These are phyloP conservation scores for Coniochaeta ligniaria DNA, from an alignment of 2,329 filamentous ascomycete genomes.

Conservation along the genomic window DNA sequence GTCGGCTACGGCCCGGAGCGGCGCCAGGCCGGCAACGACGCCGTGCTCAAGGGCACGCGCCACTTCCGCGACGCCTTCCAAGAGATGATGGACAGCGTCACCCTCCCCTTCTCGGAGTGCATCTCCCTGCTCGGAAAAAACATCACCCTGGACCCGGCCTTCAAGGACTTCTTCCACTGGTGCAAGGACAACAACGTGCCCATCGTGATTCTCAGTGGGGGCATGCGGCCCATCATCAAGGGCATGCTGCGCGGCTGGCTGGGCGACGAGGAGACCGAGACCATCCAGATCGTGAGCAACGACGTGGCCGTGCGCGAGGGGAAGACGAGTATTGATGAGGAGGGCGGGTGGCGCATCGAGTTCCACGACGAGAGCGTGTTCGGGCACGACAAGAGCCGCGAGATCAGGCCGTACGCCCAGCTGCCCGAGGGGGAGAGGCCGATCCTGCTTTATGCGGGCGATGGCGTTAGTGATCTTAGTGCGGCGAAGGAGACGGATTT, in stretches of 20 bases:
- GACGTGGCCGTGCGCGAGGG: slow-evolving; percentile 57
- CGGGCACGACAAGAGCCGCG: slow-evolving; percentile 94
- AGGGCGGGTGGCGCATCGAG: slow-evolving; percentile 78
- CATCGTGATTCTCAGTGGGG: slow-evolving; percentile 83
- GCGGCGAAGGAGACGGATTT: slow-evolving; percentile 90
- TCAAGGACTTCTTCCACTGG: slow-evolving; percentile 84
- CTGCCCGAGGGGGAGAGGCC: slow-evolving; percentile 64
- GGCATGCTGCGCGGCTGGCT: slow-evolving; percentile 74
- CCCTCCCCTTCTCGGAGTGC: slow-evolving; percentile 73
- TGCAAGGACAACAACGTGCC: slow-evolving; percentile 75
- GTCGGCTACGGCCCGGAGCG: slow-evolving; percentile 74
- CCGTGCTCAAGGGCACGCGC: slow-evolving; percentile 63
- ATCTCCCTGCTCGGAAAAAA: slow-evolving; percentile 70
- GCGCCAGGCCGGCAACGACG: slow-evolving; percentile 63
- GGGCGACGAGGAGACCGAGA: slow-evolving; percentile 63
- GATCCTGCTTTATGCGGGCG: slow-evolving; percentile 87
- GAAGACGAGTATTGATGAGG: slow-evolving; percentile 70
- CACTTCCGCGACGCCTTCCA: slow-evolving; percentile 82
- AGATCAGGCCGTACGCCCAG: slow-evolving; percentile 79
- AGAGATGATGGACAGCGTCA: slow-evolving; percentile 87
- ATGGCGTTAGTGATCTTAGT: slow-evolving; percentile 87
- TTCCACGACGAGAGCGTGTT: slow-evolving; percentile 86
- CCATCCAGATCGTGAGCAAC: slow-evolving; percentile 90
- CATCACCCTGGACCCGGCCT: slow-evolving; percentile 83
- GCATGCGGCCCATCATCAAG: slow-evolving; percentile 88